phyloP scores from a whole-genome alignment of 345 rosid genomes.

The Lepidium aucheri region DNA sequence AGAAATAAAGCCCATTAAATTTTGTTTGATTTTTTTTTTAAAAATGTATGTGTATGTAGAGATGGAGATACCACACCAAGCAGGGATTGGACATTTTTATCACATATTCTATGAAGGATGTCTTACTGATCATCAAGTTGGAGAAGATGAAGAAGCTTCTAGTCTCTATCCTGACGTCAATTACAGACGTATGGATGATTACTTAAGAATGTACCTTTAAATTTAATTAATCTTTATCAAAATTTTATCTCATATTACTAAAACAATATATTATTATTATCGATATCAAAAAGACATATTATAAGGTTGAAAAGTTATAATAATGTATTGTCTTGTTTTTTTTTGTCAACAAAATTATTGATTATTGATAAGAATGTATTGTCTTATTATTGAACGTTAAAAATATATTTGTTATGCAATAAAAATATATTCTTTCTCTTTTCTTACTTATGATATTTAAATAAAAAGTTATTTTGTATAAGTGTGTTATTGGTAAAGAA shows the following conservation, averaged over 20 bases:
- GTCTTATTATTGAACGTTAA: too few relatives aligned
- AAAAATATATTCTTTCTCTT: too few relatives aligned
- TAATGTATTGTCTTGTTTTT: too few relatives aligned
- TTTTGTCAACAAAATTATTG: too few relatives aligned
- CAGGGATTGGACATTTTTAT: slow-evolving; percentile 73
- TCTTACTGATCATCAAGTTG: slow-evolving; percentile 57
- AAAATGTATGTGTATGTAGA: slow-evolving; percentile 25
- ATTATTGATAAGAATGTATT: too few relatives aligned
- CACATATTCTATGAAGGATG: slow-evolving; percentile 85
- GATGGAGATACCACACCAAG: slow-evolving; percentile 45
- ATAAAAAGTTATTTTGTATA: too few relatives aligned
- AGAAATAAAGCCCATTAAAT: not conserved
- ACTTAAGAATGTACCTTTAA: slow-evolving; percentile 36
- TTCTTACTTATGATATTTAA: too few relatives aligned
- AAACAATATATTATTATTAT: too few relatives aligned
- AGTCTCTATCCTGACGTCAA: slow-evolving; percentile 65
- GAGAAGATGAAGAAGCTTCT: slow-evolving; percentile 63
- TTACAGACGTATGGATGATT: slow-evolving; percentile 61
- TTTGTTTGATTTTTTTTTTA: not conserved
- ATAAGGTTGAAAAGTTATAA: too few relatives aligned
- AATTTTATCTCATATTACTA: not conserved
- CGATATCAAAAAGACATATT: too few relatives aligned
- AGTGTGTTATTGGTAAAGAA: too few relatives aligned
- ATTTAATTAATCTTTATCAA: not conserved
- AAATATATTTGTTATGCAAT: too few relatives aligned